phyloP scores from a whole-genome alignment of 345 rosid species.

The Gossypium longicalyx region DNA sequence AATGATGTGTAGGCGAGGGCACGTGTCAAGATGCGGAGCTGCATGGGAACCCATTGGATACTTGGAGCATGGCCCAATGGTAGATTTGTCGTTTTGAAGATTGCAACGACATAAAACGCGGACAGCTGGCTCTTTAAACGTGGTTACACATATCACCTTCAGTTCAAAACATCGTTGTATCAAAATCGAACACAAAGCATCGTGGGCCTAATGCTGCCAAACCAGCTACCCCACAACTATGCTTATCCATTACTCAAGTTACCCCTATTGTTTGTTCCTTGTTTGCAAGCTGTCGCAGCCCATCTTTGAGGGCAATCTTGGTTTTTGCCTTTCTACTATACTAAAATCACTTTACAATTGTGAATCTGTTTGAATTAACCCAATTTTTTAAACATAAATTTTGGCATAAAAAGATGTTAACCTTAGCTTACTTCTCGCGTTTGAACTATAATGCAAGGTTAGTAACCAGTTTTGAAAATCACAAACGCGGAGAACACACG shows the following conservation, averaged over 20 bases:
- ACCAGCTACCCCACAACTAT: neutral
- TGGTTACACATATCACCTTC: conserved; percentile 22
- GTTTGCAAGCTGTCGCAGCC: neutral
- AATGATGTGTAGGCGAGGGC: neutral
- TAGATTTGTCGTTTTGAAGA: conserved; percentile 4
- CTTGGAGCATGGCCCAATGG: neutral
- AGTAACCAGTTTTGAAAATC: neutral
- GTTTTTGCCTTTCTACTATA: neutral
- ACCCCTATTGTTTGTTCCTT: conserved; percentile 8
- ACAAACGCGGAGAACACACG: neutral
- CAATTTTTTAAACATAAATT: neutral
- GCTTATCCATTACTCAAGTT: conserved; percentile 26
- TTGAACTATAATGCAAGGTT: neutral
- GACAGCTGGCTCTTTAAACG: conserved; percentile 31
- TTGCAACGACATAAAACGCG: conserved; percentile 6
- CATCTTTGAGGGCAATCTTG: conserved; percentile 15
- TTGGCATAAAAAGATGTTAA: neutral
- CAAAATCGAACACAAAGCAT: neutral
- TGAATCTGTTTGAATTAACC: neutral
- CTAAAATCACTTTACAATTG: neutral
- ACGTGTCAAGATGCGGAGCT: conserved; percentile 3
- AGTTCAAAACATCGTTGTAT: neutral
- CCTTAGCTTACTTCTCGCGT: neutral
- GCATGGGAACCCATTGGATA: neutral
- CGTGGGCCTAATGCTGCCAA: conserved; percentile 19